Evolutionary conservation across 75 land plant species (phyloP).

Genomic region (Sequoia sempervirens): DNA sequence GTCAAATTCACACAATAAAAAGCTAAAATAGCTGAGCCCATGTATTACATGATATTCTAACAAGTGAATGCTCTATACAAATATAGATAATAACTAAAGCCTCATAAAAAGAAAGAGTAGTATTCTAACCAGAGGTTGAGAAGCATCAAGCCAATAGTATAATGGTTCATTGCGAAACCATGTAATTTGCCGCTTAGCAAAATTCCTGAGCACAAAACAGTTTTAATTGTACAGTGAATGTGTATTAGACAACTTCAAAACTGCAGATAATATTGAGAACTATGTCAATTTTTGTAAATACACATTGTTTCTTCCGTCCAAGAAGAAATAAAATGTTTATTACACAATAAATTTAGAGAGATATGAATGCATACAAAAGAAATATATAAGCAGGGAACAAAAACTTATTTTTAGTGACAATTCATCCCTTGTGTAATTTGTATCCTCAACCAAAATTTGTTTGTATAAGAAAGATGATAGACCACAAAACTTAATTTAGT

Average conservation of each 20-base stretch:
- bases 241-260: background rate
- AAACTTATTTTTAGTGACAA: background rate
- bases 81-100: background rate
- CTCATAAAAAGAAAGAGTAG: background rate
- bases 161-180: slow-evolving; percentile 90
- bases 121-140: slow-evolving; percentile 55
- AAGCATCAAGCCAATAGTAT: slow-evolving; percentile 93
- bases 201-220: slow-evolving; percentile 49
- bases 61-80: background rate
- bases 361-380: background rate
- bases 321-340: background rate
- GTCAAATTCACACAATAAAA: background rate
- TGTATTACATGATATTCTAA: background rate
- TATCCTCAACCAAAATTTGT: background rate
- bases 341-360: background rate
- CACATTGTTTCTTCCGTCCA: background rate
- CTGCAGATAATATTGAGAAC: background rate
- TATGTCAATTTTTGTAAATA: background rate
- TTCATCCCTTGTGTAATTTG: background rate
- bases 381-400: background rate
- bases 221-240: background rate
- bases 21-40: background rate
- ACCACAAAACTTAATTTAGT: background rate
- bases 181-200: slow-evolving; percentile 87
- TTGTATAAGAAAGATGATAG: background rate